Conservation (phyloP, 306 rosid genomes). For the Cucumis hystrix region DNA sequence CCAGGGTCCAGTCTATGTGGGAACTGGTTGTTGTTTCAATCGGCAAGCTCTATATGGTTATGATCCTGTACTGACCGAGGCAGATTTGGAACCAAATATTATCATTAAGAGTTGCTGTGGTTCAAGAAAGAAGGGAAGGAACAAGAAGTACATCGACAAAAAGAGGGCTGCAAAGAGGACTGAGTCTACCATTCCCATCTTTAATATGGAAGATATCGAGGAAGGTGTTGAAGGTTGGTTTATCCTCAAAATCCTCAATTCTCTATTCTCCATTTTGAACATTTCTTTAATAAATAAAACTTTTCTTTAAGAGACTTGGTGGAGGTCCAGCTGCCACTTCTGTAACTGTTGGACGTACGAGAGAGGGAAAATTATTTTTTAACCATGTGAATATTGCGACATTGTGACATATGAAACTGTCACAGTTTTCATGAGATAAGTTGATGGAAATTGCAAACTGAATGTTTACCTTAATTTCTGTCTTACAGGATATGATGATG, state of each 20-base stretch:
- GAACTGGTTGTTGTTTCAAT: constrained; percentile 99
- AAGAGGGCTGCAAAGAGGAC: constrained; percentile 69
- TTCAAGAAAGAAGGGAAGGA: constrained; percentile 76
- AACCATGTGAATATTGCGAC: neutral
- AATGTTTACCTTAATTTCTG: neutral
- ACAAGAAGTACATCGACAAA: constrained; percentile 76
- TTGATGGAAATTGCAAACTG: neutral
- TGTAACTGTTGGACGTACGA: no score
- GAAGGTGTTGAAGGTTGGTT: constrained; percentile 92
- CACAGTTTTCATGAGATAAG: neutral
- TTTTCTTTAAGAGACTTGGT: no score
- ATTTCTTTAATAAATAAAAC: no score
- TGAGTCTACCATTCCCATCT: constrained; percentile 85
- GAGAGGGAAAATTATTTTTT: neutral
- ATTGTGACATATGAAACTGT: neutral
- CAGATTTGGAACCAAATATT: constrained; percentile 87
- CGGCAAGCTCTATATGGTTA: constrained; percentile 97
- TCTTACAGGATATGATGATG: constrained; percentile 84
- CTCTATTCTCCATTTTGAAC: neutral
- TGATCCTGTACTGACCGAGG: constrained; percentile 85
- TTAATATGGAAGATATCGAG: constrained; percentile 91
- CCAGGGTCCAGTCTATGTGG: constrained; percentile 99
- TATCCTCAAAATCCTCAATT: neutral
- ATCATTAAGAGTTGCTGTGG: constrained; percentile 95
- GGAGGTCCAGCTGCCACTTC: no score